Conservation (phyloP, 2,329 filamentous ascomycete species). For the Elsinoe perseae region DNA sequence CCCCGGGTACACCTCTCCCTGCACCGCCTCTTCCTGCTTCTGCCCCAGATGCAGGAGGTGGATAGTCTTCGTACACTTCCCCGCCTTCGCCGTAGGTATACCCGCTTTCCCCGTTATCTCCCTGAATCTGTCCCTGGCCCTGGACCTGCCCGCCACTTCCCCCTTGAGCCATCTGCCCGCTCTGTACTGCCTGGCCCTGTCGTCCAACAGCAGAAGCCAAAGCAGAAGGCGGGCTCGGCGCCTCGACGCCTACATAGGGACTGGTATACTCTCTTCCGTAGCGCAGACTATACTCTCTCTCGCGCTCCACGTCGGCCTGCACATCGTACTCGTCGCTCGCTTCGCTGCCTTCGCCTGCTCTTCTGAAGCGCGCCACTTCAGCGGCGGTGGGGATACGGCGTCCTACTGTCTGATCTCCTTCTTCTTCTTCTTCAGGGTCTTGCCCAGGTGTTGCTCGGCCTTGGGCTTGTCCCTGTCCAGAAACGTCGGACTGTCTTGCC, state of each 20-base stretch:
- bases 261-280: constrained; percentile 30
- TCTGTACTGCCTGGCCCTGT: constrained; percentile 13
- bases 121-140: too few species aligned
- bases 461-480: not conserved
- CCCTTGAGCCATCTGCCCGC: too few species aligned
- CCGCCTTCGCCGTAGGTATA: constrained; percentile 12
- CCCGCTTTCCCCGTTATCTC: not conserved
- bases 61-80: constrained; percentile 19
- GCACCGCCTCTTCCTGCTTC: constrained; percentile 16
- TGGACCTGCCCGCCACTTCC: constrained; percentile 6
- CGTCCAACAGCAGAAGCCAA: constrained; percentile 20
- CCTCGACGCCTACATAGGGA: constrained; percentile 21
- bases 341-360: constrained; percentile 26
- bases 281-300: constrained; percentile 40
- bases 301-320: constrained; percentile 42
- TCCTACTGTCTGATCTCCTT: not conserved
- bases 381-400: not conserved
- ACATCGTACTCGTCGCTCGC: constrained; percentile 50
- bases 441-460: not conserved
- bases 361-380: not conserved
- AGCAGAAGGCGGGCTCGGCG: constrained; percentile 24
- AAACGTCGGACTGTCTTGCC: too few species aligned
- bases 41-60: constrained; percentile 25
- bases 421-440: not conserved
- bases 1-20: constrained; percentile 33